Evolutionary conservation across 2,329 filamentous ascomycete species (phyloP).

Genomic region (Aspergillus pseudoglaucus): DNA sequence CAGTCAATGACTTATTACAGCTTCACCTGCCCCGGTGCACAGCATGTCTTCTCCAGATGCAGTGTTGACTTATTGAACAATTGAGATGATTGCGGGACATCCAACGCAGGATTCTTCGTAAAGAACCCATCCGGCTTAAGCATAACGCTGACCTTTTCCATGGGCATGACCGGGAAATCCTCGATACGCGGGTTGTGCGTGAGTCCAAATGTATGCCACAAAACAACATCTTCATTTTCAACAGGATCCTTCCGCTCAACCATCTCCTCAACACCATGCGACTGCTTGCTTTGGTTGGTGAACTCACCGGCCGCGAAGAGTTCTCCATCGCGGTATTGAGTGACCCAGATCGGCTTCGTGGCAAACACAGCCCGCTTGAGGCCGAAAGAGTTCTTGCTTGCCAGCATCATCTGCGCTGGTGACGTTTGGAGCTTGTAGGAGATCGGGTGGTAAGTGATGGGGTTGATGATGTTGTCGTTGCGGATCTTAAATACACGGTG

Average conservation of each 20-base stretch:
- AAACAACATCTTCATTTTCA: conserved; percentile 39
- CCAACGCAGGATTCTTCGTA: conserved; percentile 44
- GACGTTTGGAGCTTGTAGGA: conserved; percentile 46
- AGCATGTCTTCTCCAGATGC: conserved; percentile 23
- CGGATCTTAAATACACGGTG: conserved; percentile 49
- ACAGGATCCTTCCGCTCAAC: conserved; percentile 43
- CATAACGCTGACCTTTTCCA: conserved; percentile 46
- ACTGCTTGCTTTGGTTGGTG: conserved; percentile 48
- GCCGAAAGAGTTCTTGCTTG: conserved; percentile 40
- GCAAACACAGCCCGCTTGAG: conserved; percentile 45
- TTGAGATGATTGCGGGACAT: conserved; percentile 38
- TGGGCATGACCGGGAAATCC: conserved; percentile 63
- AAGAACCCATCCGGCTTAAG: conserved; percentile 48
- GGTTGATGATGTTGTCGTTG: conserved; percentile 43
- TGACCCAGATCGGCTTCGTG: conserved; percentile 51
- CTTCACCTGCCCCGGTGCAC: conserved; percentile 18
- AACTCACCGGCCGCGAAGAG: conserved; percentile 48
- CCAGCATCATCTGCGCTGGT: conserved; percentile 46
- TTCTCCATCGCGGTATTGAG: conserved; percentile 48
- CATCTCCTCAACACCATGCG: conserved; percentile 49
- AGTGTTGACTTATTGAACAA: conserved; percentile 34
- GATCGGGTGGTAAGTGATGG: conserved; percentile 40
- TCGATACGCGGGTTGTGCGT: conserved; percentile 60
- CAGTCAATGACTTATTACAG: conserved; percentile 10
- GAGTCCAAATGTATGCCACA: conserved; percentile 45